Base-by-base conservation (phyloP, 2,329 filamentous ascomycete species). In the Byssochlamys sp. region DNA sequence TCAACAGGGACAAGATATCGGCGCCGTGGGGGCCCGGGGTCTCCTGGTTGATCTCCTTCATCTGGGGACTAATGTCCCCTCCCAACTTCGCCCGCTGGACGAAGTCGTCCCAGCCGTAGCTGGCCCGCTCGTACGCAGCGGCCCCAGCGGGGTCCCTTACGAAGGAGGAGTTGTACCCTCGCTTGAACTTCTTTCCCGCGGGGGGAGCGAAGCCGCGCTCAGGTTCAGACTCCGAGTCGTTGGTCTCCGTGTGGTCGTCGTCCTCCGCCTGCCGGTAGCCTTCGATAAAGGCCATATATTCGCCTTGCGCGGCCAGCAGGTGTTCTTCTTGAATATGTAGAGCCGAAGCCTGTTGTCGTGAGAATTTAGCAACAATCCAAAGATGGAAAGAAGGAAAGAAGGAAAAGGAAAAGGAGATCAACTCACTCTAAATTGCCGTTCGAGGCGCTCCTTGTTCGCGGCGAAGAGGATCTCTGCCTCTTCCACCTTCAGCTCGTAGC, bases 31-130 rank as follows among this genome's bases (percentile, higher is more conserved):
- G 59, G n/a, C 65, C 65, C n/a, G 65, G 63, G 12, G 65, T 63
- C 28, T 63, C 64, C 33, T 71, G 63, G 55, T 67, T 63, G 55
- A 75, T 66, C 31, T 73, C 71, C 56, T 71, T 70, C 62, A 76
- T 70, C 61, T 73, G 70, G 5, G 72, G 71, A 52, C 70, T 69
- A 52, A 75, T 66, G 51, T 74, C 72, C 33, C 65, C 68, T 26
- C 70, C 69, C 39, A 75, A 62, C 53, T 71, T 71, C 39, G 68
- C 73, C 19, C 72, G 69, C 57, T 71, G 71, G 26, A 73, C 62
- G 29, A 76, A 75, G 57, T 75, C 71, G 12, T 75, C 73, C 73
- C 73, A 76, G 53, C 67, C 67, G 50, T 66, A 61, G n/a, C 61
- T 60, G 48, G 69, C 73, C 48, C 69, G 70, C 24, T 72, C 68